Percentiles rank a stretch among this genome's conserved stretches.
Evolutionary conservation across 2,329 filamentous ascomycete genomes (phyloP).

Genomic region (Colletotrichum horii): DNA sequence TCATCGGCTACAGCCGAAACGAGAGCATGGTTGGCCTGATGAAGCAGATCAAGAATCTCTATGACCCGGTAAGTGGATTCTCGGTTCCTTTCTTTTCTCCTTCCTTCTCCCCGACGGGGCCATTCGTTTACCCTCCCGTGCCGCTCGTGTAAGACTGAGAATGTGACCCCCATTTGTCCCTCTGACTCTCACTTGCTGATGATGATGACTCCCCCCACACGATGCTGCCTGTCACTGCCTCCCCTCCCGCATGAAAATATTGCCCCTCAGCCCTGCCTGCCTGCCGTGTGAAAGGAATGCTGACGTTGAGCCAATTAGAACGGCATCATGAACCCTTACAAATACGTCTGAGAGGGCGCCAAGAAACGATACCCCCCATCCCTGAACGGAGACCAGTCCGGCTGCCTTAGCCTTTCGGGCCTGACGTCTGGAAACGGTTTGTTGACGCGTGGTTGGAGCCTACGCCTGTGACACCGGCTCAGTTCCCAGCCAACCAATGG

Average conservation of each 20-base stretch:
- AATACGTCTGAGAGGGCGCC: slow-evolving; percentile 71
- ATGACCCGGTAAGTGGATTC: slow-evolving; percentile 81
- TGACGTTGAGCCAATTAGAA: slow-evolving; percentile 61
- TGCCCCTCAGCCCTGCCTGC: slow-evolving; percentile 5
- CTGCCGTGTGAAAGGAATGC: slow-evolving; percentile 18
- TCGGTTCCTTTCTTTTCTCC: background rate
- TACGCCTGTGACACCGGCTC: background rate
- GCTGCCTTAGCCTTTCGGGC: background rate
- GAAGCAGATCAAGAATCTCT: slow-evolving; percentile 93
- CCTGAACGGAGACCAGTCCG: background rate
- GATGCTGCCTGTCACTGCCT: background rate
- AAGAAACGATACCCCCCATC: slow-evolving; percentile 3
- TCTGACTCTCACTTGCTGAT: background rate
- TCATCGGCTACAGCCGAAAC: slow-evolving; percentile 89
- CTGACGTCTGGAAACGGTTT: background rate
- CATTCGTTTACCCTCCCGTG: background rate
- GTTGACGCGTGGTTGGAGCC: background rate
- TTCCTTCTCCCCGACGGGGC: background rate
- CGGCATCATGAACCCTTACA: slow-evolving; percentile 99
- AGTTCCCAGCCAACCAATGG: background rate
- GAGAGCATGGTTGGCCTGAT: slow-evolving; percentile 88
- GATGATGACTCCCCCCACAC: background rate
- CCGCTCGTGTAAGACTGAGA: background rate
- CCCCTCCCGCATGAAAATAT: background rate
- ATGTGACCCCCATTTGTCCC: background rate